A percentile compares a stretch with the other conserved stretches of the same genome.
phyloP scores from a whole-genome alignment of 768 basidiomycete genomes.

The Mycena galericulata region DNA sequence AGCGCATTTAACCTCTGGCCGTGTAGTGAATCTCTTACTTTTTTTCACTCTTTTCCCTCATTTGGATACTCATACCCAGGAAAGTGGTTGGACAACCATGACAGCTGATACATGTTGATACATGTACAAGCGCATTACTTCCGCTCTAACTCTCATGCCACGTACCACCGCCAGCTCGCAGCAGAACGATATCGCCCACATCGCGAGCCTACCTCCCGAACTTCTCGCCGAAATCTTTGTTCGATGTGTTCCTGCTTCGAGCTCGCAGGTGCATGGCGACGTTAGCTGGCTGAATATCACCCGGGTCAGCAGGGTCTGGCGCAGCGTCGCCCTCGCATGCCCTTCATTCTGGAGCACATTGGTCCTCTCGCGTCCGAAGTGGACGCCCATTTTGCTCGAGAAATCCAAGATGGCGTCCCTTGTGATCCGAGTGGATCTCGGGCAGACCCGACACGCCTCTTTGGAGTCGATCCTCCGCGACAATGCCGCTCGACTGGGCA shows the following conservation, averaged over 20 bases:
- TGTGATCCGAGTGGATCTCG: slow-evolving; percentile 12
- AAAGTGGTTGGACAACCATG: too few relatives aligned
- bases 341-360: slow-evolving; percentile 28
- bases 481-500: slow-evolving; percentile 7
- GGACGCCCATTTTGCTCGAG: slow-evolving; percentile 20
- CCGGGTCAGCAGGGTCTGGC: slow-evolving; percentile 27
- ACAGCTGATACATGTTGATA: too few relatives aligned
- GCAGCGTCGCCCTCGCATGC: slow-evolving; percentile 24
- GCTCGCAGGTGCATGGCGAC: background rate
- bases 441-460: background rate
- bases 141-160: too few relatives aligned
- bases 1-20: too few relatives aligned
- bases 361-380: slow-evolving; percentile 8
- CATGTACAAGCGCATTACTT: too few relatives aligned
- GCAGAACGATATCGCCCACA: slow-evolving; percentile 13
- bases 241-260: slow-evolving; percentile 19
- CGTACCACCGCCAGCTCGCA: too few relatives aligned
- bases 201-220: slow-evolving; percentile 29
- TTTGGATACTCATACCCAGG: too few relatives aligned
- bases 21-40: too few relatives aligned
- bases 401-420: slow-evolving; percentile 26
- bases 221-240: slow-evolving; percentile 29
- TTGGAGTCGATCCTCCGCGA: background rate
- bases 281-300: slow-evolving; percentile 27
- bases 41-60: too few relatives aligned